Conservation (phyloP, 352 stramenopile genomes). For the Pythium utonaiense region DNA sequence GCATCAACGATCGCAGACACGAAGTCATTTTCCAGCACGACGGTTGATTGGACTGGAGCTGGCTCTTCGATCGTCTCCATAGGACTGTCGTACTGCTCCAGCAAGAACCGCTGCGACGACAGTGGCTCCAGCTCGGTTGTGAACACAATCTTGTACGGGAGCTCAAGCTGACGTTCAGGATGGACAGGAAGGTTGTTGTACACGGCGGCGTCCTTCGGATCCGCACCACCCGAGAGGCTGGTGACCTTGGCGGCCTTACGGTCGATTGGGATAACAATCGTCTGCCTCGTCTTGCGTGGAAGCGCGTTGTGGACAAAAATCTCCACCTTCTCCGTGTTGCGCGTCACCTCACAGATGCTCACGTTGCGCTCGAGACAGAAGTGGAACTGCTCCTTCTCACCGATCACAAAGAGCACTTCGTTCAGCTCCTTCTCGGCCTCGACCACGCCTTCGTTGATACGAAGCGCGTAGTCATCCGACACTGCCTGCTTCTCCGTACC, state of each 20-base stretch:
- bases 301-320: constrained; percentile 72
- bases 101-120: constrained; percentile 40
- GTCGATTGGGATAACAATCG: constrained; percentile 54
- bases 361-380: constrained; percentile 87
- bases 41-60: background rate
- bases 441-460: constrained; percentile 83
- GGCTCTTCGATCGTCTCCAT: constrained; percentile 5
- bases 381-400: constrained; percentile 56
- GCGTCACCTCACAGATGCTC: constrained; percentile 86
- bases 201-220: constrained; percentile 38
- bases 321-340: constrained; percentile 60
- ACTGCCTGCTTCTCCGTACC: constrained; percentile 96
- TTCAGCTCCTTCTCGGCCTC: constrained; percentile 65
- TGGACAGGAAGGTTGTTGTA: constrained; percentile 57
- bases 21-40: constrained; percentile 63
- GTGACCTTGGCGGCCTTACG: constrained; percentile 39
- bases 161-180: constrained; percentile 37
- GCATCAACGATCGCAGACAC: constrained; percentile 52
- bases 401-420: constrained; percentile 69
- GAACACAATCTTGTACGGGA: constrained; percentile 68
- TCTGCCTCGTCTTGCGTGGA: constrained; percentile 50
- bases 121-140: constrained; percentile 58
- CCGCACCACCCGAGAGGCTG: constrained; percentile 33
- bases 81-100: constrained; percentile 38
- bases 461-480: constrained; percentile 93